Evolutionary conservation across 768 basidiomycete species (phyloP), one percentile per base, ranked within the genome.

Genomic region (Gloeostereum incarnatum): DNA sequence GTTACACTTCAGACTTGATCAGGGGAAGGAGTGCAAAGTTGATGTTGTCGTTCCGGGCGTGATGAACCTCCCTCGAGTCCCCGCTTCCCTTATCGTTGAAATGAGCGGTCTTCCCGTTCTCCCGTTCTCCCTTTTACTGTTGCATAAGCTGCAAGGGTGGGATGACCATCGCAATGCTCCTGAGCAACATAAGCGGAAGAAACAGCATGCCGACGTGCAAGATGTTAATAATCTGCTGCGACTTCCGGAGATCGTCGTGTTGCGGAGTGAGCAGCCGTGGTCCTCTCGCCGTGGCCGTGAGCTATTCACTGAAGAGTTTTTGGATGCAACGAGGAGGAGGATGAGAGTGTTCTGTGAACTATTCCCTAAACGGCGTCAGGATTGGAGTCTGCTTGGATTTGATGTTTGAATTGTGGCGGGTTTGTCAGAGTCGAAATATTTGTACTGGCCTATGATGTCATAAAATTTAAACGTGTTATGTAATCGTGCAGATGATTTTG

Each of bases 71-170:
- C 62, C 63, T 6, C 26, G 36, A 6, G 54, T 65, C 10, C 57
- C 61, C 4, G 10, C 43, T 0, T 23, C 32, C 1, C 31, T 40
- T 2, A 54, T 62, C 35, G 41, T 38, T 10, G 47, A 46, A 37
- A 39, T 47, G 18, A 36, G 45, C 4, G 36, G 44, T 17, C 44
- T 45, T 35, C 43, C 48, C 30, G 46, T 67, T 1, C 50, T 60
- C 41, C 67, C 66, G 0, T 56, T 68, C 35, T 43, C 64, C 4
- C 49, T 55, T 4, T 46, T 69, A 8, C 50, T 69, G 2, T 48
- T 68, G 13, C 44, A 68, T 33, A 71, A 69, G 41, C 45, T 71
- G 6, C 54, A 61, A 31, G 66, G 56, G 2, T 69, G 69, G 69
- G 43, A 49, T 24, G 62, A 68, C 43, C 66, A 68, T 42, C 45